Evolutionary conservation across 768 basidiomycete species (phyloP).

Genomic region (Suillus alpinus): DNA sequence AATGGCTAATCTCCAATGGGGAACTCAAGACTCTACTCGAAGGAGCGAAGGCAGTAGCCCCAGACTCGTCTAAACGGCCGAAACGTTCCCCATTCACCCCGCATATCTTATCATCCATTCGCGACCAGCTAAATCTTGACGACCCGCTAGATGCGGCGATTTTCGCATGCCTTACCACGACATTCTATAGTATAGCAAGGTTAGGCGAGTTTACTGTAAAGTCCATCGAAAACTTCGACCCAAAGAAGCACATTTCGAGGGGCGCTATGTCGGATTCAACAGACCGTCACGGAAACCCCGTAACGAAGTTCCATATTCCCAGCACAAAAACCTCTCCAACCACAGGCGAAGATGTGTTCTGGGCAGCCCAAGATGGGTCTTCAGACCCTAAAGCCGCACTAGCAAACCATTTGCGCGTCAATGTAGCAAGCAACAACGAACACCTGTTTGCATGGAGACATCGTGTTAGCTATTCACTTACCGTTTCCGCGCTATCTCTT

Average conservation of each 20-base stretch:
- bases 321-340: no score
- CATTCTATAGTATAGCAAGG: not conserved
- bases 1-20: conserved; percentile 25
- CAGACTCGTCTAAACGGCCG: conserved; percentile 1
- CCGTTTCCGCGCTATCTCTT: not conserved
- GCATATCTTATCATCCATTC: not conserved
- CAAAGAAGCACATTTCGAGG: not conserved
- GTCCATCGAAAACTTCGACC: not conserved
- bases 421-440: no score
- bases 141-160: not conserved
- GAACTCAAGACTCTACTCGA: conserved; percentile 15
- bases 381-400: no score
- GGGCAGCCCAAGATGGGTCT: no score
- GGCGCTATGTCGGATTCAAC: no score
- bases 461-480: not conserved
- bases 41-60: conserved; percentile 7
- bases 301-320: no score
- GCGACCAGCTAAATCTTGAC: not conserved
- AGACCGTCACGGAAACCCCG: no score
- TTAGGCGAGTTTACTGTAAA: not conserved
- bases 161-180: not conserved
- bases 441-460: no score
- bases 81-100: conserved; percentile 12
- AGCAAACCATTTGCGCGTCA: no score
- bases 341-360: no score